A percentile compares a stretch with the other conserved stretches of the same genome.
phyloP scores from a whole-genome alignment of 345 rosid genomes.

The Clarkia xantiana region DNA sequence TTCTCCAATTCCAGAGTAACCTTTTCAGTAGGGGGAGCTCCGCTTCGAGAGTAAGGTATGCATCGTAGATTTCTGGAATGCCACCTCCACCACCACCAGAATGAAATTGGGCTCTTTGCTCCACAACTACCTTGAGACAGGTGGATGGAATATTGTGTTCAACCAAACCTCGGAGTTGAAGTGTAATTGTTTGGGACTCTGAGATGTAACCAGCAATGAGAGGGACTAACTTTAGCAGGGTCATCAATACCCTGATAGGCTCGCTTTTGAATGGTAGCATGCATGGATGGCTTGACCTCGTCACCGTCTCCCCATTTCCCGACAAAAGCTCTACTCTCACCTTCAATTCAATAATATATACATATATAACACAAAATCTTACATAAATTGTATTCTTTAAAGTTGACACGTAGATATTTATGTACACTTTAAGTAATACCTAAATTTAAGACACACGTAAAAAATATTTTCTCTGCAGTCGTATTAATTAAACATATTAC shows the following conservation, averaged over 20 bases:
- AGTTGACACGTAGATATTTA: too few relatives aligned
- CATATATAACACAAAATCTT: too few relatives aligned
- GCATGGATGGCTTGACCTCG: constrained; percentile 52
- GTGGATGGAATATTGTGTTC: constrained; percentile 58
- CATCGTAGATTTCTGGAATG: constrained; percentile 68
- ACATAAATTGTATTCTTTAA: too few relatives aligned
- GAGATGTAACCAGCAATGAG: constrained; percentile 58
- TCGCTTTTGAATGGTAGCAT: constrained; percentile 72
- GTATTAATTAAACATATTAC: too few relatives aligned
- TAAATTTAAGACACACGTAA: too few relatives aligned
- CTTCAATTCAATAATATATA: too few relatives aligned
- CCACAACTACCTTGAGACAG: constrained; percentile 39
- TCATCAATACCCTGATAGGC: constrained; percentile 43
- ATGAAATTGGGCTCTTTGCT: constrained; percentile 55
- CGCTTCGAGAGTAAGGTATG: constrained; percentile 38
- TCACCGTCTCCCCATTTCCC: constrained; percentile 35
- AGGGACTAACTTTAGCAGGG: constrained; percentile 56
- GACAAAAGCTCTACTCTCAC: constrained; percentile 64
- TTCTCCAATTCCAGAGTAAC: constrained; percentile 66
- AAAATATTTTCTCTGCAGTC: too few relatives aligned
- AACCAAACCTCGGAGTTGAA: constrained; percentile 42
- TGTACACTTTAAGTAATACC: too few relatives aligned
- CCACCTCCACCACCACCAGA: constrained; percentile 69
- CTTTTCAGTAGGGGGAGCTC: constrained; percentile 43
- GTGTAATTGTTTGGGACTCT: constrained; percentile 52